Evolutionary conservation across 2,329 filamentous ascomycete species (phyloP).

Genomic region (Trichoderma sp.): DNA sequence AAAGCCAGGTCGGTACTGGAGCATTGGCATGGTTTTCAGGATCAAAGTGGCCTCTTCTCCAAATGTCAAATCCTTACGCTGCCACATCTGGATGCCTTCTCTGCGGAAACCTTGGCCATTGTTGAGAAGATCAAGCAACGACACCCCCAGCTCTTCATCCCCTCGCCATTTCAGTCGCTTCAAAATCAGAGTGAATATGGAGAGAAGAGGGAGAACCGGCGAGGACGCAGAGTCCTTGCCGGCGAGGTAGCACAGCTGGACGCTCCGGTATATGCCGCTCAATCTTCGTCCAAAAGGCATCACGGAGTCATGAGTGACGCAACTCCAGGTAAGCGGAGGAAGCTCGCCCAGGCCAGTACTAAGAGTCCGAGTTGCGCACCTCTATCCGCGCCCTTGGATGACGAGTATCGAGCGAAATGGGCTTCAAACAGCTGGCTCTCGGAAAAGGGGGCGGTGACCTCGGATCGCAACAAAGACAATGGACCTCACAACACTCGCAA

Average conservation of each 20-base stretch:
- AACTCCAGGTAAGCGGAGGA: slow-evolving; percentile 29
- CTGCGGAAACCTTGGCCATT: slow-evolving; percentile 46
- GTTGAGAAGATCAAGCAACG: slow-evolving; percentile 52
- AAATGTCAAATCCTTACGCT: slow-evolving; percentile 51
- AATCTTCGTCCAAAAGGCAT: slow-evolving; percentile 41
- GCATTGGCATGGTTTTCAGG: slow-evolving; percentile 50
- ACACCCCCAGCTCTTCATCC: slow-evolving; percentile 44
- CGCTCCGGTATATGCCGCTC: slow-evolving; percentile 54
- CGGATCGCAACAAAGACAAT: not conserved
- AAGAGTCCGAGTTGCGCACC: not conserved
- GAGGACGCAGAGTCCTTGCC: slow-evolving; percentile 44
- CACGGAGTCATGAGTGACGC: slow-evolving; percentile 34
- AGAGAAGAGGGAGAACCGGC: slow-evolving; percentile 33
- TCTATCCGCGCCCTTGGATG: not conserved
- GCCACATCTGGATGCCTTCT: slow-evolving; percentile 47
- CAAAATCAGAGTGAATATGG: not conserved
- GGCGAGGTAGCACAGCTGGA: slow-evolving; percentile 52
- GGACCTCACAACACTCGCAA: not conserved
- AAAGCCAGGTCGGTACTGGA: slow-evolving; percentile 43
- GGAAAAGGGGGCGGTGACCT: not conserved
- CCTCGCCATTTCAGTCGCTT: slow-evolving; percentile 32
- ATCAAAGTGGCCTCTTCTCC: slow-evolving; percentile 46
- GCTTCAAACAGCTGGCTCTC: not conserved
- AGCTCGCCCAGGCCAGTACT: not conserved
- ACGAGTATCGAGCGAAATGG: slow-evolving; percentile 15